phyloP scores from a whole-genome alignment of 2,329 filamentous ascomycete genomes.

The Arthrobotrys sphaeroides region DNA sequence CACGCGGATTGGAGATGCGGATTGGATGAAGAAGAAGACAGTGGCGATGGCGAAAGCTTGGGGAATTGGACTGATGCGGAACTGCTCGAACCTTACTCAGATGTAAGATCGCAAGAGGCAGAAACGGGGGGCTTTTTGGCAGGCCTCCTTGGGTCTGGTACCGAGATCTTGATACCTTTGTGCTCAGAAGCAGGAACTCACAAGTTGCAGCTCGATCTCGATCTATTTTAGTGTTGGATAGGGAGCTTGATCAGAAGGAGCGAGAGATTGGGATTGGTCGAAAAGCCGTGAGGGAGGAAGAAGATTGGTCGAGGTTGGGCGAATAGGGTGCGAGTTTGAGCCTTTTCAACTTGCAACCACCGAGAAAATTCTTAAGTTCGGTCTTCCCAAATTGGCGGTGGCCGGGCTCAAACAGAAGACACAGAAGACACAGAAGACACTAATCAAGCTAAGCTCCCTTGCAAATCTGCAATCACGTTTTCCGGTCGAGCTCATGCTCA shows the following conservation, averaged over 20 bases:
- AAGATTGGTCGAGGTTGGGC: slow-evolving; percentile 52
- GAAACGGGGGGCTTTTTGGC: slow-evolving; percentile 31
- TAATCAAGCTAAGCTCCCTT: neutral
- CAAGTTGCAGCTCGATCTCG: slow-evolving; percentile 25
- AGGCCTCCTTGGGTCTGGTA: slow-evolving; percentile 26
- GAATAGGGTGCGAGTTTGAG: slow-evolving; percentile 47
- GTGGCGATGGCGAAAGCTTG: neutral
- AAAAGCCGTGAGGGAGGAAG: slow-evolving; percentile 39
- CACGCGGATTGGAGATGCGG: slow-evolving; percentile 25
- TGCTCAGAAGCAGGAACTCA: slow-evolving; percentile 32
- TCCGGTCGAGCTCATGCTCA: slow-evolving; percentile 8
- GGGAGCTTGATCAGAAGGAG: neutral
- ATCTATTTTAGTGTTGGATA: slow-evolving; percentile 39
- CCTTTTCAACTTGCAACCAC: slow-evolving; percentile 31
- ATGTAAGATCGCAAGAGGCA: slow-evolving; percentile 17
- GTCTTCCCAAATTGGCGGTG: slow-evolving; percentile 42
- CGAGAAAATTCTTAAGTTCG: slow-evolving; percentile 22
- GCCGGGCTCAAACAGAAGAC: slow-evolving; percentile 36
- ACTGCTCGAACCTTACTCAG: neutral
- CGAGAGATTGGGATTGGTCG: slow-evolving; percentile 36
- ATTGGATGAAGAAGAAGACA: neutral
- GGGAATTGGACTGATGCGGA: slow-evolving; percentile 4
- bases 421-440: neutral
- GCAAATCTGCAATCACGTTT: slow-evolving; percentile 3
- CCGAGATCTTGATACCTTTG: slow-evolving; percentile 45